Evolutionary conservation across 2,329 filamentous ascomycete species (phyloP), one percentile per base, ranked within the genome.

Genomic region (Curvularia spicifera): DNA sequence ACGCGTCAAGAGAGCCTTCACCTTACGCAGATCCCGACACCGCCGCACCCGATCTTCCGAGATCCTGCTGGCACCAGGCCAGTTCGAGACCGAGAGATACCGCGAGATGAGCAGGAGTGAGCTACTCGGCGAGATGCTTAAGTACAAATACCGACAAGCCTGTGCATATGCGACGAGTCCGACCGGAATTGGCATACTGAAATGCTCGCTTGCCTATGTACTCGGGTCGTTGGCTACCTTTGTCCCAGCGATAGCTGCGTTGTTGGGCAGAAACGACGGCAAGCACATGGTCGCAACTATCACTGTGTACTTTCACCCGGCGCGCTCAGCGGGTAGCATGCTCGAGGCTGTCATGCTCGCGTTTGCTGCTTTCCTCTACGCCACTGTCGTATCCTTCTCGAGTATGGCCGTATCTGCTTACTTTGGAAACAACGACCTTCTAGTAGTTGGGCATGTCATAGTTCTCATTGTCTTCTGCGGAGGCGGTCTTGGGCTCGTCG

Each of bases 271-370:
- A 63, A 90, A 93, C 71, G 93, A 97, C 78, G 92, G 92, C 50
- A 97, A 97, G 73, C 94, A 97, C 77, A 89, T 97, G 71, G 92
- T 97, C 51, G 93, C 93, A 31, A 97, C 94, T 2, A 87, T 97
- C 57, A 96, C 92, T 0, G 93, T 97, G 10, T 98, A 97, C 72
- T 98, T 97, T 71, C 93, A 97, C 75, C 93, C 94, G 4, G 91
- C 92, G 5, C 84, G 94, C 57, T 91, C 91, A 18, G 86, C 89
- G 26, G 94, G 94, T 0, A 95, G 91, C 65, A 97, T 97, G 92
- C 85, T 91, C 57, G 91, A 97, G 77, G 93, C 93, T 3, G 85
- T 89, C 10, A 78, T 93, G 33, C 87, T 95, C 57, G 91, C 91
- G 5, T 78, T 91, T 37, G 82, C 90, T 33, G 93, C 93, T 1